Percentiles rank a stretch among this genome's conserved stretches.
These are phyloP conservation scores for Phytophthora palmivora DNA, from an alignment of 352 stramenopile genomes.

Conservation along the genomic window DNA sequence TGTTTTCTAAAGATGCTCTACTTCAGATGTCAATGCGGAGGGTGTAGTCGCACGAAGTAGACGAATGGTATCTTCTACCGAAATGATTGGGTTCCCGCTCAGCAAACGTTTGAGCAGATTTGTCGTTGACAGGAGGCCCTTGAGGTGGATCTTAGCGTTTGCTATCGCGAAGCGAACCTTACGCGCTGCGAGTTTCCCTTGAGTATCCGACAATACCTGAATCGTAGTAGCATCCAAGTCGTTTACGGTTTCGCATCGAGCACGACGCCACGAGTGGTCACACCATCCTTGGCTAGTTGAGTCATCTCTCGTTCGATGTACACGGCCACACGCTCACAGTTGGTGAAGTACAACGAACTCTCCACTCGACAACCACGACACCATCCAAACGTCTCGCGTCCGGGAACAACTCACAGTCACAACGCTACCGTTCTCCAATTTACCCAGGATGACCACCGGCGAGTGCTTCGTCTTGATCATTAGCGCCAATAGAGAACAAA, in stretches of 20 bases:
- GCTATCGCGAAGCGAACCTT: constrained; percentile 48
- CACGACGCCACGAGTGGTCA: constrained; percentile 47
- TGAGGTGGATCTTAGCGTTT: constrained; percentile 46
- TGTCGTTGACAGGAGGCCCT: constrained; percentile 48
- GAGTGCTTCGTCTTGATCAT: constrained; percentile 63
- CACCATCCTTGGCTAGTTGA: constrained; percentile 21
- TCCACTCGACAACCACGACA: constrained; percentile 56
- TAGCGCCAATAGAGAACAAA: constrained; percentile 60
- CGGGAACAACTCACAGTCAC: constrained; percentile 43
- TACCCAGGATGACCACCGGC: constrained; percentile 43
- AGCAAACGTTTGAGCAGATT: constrained; percentile 53
- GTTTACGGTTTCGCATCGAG: constrained; percentile 56
- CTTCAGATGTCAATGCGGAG: constrained; percentile 9
- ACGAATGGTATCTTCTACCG: constrained; percentile 35
- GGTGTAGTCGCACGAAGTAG: constrained; percentile 27
- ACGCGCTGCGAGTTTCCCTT: constrained; percentile 59
- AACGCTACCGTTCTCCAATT: constrained; percentile 48
- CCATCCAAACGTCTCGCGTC: constrained; percentile 34
- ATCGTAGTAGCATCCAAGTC: constrained; percentile 71
- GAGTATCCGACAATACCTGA: constrained; percentile 60
- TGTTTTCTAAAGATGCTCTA: constrained; percentile 19
- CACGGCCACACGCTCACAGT: constrained; percentile 54
- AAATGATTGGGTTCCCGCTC: constrained; percentile 22
- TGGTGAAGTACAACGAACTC: constrained; percentile 67
- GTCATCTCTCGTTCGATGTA: constrained; percentile 52